A percentile compares a stretch with the other conserved stretches of the same genome.
Evolutionary conservation across 2,329 filamentous ascomycete genomes (phyloP).

Genomic region (Apiospora arundinis): DNA sequence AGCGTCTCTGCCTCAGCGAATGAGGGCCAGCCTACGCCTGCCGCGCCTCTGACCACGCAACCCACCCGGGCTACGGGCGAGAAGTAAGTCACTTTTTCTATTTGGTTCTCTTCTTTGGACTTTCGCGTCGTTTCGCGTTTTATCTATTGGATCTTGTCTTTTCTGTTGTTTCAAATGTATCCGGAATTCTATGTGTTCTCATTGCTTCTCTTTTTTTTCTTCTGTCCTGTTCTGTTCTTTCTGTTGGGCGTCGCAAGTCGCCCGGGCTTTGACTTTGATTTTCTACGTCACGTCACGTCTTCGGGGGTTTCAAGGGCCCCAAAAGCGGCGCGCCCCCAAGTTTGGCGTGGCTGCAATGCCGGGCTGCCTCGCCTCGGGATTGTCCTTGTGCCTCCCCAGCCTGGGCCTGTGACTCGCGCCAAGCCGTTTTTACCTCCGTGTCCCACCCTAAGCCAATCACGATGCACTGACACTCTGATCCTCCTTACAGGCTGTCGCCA

Average conservation of each 20-base stretch:
- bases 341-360: slow-evolving; percentile 25
- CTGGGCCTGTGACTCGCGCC: slow-evolving; percentile 25
- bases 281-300: slow-evolving; percentile 24
- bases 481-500: slow-evolving; percentile 53
- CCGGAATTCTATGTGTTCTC: background rate
- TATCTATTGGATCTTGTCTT: background rate
- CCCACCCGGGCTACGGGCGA: slow-evolving; percentile 51
- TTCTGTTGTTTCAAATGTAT: background rate
- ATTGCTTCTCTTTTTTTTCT: slow-evolving; percentile 20
- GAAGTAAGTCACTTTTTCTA: slow-evolving; percentile 55
- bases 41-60: slow-evolving; percentile 45
- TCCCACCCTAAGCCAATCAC: slow-evolving; percentile 22
- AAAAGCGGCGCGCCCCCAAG: slow-evolving; percentile 24
- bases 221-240: slow-evolving; percentile 21
- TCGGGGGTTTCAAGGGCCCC: slow-evolving; percentile 21
- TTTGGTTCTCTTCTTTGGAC: slow-evolving; percentile 22
- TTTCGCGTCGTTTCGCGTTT: slow-evolving; percentile 19
- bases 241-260: slow-evolving; percentile 18
- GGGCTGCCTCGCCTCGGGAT: slow-evolving; percentile 27
- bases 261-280: background rate
- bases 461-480: slow-evolving; percentile 22
- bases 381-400: slow-evolving; percentile 16
- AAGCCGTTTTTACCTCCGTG: slow-evolving; percentile 24
- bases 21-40: slow-evolving; percentile 52
- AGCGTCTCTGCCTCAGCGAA: slow-evolving; percentile 48